phyloP scores from a whole-genome alignment of 2,329 filamentous ascomycete species.

The Aureobasidium subglaciale region DNA sequence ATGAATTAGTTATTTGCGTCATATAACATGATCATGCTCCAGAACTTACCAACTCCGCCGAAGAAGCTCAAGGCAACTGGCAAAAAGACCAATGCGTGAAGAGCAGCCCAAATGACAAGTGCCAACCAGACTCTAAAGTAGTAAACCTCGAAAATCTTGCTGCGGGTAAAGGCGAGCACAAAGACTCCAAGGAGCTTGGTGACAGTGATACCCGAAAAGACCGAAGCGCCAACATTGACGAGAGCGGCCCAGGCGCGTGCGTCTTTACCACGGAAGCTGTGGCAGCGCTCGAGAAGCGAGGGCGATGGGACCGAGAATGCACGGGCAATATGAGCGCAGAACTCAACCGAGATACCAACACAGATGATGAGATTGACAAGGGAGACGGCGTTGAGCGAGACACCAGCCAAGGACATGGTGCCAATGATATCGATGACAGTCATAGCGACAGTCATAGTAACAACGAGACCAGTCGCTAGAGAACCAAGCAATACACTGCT shows the following conservation, averaged over 20 bases:
- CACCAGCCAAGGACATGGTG: conserved; percentile 80
- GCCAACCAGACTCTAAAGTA: conserved; percentile 97
- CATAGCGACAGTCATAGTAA: conserved; percentile 86
- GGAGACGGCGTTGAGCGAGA: conserved; percentile 89
- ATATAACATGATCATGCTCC: not conserved
- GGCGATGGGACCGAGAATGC: conserved; percentile 91
- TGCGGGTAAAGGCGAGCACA: conserved; percentile 87
- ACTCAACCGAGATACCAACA: conserved; percentile 92
- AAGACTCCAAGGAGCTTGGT: conserved; percentile 90
- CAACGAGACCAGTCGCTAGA: conserved; percentile 68
- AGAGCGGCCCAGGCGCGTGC: conserved; percentile 87
- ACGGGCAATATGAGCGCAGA: conserved; percentile 92
- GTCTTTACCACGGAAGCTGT: conserved; percentile 71
- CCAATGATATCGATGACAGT: conserved; percentile 90
- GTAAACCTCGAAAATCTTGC: conserved; percentile 99
- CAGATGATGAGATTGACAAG: conserved; percentile 96
- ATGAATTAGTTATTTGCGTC: conserved; percentile 4
- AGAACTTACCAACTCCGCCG: conserved; percentile 63
- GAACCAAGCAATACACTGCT: conserved; percentile 78
- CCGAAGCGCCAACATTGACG: conserved; percentile 88
- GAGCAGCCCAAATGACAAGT: conserved; percentile 79
- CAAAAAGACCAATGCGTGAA: conserved; percentile 83
- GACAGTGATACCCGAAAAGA: conserved; percentile 92
- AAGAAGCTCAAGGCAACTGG: conserved; percentile 81
- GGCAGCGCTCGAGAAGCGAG: conserved; percentile 66